phyloP scores from a whole-genome alignment of 78 protist species.

The Corallochytrium limacisporum region DNA sequence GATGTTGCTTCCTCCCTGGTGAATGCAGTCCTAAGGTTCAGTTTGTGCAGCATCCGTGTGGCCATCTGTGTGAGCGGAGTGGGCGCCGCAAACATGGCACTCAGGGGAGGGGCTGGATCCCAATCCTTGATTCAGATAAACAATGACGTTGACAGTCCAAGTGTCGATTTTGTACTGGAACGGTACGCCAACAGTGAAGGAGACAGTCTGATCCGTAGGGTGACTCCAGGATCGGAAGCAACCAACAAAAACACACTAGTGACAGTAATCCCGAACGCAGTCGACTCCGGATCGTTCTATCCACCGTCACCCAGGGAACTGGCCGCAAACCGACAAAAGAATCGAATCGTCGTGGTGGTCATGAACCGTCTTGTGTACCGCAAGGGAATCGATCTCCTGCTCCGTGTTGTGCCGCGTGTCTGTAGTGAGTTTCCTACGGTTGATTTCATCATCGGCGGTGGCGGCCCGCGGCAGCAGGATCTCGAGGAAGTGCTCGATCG shows the following conservation, averaged over 20 bases:
- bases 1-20: conserved; percentile 59
- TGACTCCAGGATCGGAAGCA: too few species aligned
- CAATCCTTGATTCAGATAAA: too few species aligned
- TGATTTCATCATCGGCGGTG: conserved; percentile 57
- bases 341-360: conserved; percentile 60
- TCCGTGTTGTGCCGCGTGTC: conserved; percentile 39
- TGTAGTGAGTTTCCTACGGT: conserved; percentile 7
- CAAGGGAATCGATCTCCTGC: conserved; percentile 74
- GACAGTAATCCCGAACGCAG: conserved; percentile 91
- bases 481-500: conserved; percentile 80
- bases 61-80: conserved; percentile 89
- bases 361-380: conserved; percentile 82
- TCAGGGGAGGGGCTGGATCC: too few species aligned
- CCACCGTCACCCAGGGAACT: not conserved
- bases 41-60: conserved; percentile 58
- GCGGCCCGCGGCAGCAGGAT: conserved; percentile 62
- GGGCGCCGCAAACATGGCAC: too few species aligned
- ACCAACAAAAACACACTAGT: too few species aligned
- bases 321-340: not conserved
- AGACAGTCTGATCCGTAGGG: too few species aligned
- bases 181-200: too few species aligned
- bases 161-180: too few species aligned
- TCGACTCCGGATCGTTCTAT: conserved; percentile 54
- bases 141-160: too few species aligned
- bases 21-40: conserved; percentile 50